These are phyloP conservation scores for Dactylorhiza incarnata DNA, from an alignment of 106 monocot species.

Conservation along the genomic window DNA sequence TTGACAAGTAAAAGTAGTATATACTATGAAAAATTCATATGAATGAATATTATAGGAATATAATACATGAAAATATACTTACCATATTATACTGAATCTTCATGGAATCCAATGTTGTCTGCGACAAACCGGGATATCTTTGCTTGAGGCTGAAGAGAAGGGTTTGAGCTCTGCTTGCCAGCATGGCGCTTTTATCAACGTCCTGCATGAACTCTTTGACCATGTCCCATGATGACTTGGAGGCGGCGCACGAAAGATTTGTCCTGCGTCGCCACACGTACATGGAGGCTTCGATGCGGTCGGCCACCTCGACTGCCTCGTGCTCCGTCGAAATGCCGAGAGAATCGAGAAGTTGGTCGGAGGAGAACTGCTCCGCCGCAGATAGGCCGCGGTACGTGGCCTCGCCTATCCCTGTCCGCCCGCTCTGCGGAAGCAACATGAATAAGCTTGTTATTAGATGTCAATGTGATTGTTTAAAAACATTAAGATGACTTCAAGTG, in stretches of 20 bases:
- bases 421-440: constrained; percentile 34
- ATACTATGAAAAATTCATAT: too few species aligned
- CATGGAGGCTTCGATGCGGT: constrained; percentile 66
- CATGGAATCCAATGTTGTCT: constrained; percentile 65
- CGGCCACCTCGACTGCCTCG: constrained; percentile 70
- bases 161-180: constrained; percentile 58
- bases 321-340: constrained; percentile 67
- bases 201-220: constrained; percentile 64
- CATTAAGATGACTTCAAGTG: too few species aligned
- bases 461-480: too few species aligned
- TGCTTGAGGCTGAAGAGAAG: constrained; percentile 55
- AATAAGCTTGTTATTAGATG: too few species aligned
- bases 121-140: constrained; percentile 67
- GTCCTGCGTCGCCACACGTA: constrained; percentile 72
- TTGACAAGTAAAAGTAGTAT: too few species aligned
- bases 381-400: constrained; percentile 48
- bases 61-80: neutral
- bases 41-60: too few species aligned
- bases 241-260: constrained; percentile 15
- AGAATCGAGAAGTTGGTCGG: constrained; percentile 56
- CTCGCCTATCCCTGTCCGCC: constrained; percentile 53
- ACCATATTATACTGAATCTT: constrained; percentile 90
- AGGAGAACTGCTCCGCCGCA: constrained; percentile 42
- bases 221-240: constrained; percentile 62
- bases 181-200: constrained; percentile 57